Evolutionary conservation across 208 protist species (phyloP), one percentile per base, ranked within the genome.

Genomic region (Acanthamoeba healyi): DNA sequence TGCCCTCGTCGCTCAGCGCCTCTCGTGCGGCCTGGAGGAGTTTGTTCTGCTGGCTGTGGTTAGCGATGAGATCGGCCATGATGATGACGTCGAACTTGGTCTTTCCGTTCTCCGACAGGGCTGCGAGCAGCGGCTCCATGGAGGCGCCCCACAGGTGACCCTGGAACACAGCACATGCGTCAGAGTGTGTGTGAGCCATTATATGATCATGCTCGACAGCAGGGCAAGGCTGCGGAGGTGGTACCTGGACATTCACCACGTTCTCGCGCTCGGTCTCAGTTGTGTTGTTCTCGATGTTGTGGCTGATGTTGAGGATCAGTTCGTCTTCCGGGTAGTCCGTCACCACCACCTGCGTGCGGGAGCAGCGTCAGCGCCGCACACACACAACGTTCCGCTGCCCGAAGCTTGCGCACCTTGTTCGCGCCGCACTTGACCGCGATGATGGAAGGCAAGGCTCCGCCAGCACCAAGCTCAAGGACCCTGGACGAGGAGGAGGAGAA

Each of bases 41-140:
- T n/a, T 93, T 29, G 2, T 40, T 26, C 36, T 95, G 94, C 24
- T 36, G 51, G n/a, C 29, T 70, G 58, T 95, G 94, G 72, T 95
- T 95, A 49, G 94, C 94, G 54, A 95, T 94, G 29, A 95, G 40
- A 70, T 95, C 94, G 12, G 94, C 89, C 44, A 95, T 51, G 74
- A 95, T 94, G 34, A 95, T 72, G 19, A 95, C 86, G 70, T 95
- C 94, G 44, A 77, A 95, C 42, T 95, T 95, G n/a, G 81, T 24
- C 29, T 58, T 38, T 36, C 82, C 49, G 82, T 12, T 58, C 0
- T 70, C 82, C 9, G 82, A 26, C n/a, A 72, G 15, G 9, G 54
- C 54, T 4, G 46, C 32, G n/a, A 90, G 26, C 34, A 90, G 82
- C 49, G 82, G 82, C 29, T 44, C 38, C 12, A 90, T 54, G 7